phyloP scores from a whole-genome alignment of 805 yeast genomes.

The Metschnikowia henanensis region DNA sequence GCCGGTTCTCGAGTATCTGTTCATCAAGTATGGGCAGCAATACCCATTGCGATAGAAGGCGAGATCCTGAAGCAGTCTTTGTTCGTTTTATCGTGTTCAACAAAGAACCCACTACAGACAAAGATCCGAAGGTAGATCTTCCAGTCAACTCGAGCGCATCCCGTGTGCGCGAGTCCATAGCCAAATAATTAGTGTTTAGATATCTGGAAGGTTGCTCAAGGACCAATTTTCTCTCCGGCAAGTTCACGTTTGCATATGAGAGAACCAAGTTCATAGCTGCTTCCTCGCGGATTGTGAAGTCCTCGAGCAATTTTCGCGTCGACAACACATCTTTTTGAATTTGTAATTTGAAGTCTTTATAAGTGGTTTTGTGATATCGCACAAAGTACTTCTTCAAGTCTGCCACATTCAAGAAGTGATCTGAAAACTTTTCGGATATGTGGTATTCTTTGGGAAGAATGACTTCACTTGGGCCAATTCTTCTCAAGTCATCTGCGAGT shows the following conservation, averaged over 20 bases:
- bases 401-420: constrained; percentile 56
- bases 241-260: constrained; percentile 67
- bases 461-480: constrained; percentile 83
- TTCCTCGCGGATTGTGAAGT: constrained; percentile 44
- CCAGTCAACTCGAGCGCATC: constrained; percentile 75
- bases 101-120: constrained; percentile 65
- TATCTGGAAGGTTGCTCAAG: constrained; percentile 68
- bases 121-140: constrained; percentile 44
- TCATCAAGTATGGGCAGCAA: constrained; percentile 72
- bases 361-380: constrained; percentile 46
- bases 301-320: constrained; percentile 37
- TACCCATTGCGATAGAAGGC: constrained; percentile 80
- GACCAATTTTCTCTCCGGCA: constrained; percentile 65
- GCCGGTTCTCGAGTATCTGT: constrained; percentile 53
- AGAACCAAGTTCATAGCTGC: constrained; percentile 61
- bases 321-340: constrained; percentile 34
- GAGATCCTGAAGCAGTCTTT: constrained; percentile 75
- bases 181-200: constrained; percentile 54
- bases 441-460: constrained; percentile 52
- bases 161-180: constrained; percentile 78
- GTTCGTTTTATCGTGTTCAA: constrained; percentile 72
- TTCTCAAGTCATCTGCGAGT: constrained; percentile 66
- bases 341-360: constrained; percentile 31
- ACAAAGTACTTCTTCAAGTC: constrained; percentile 61
- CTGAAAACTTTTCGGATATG: constrained; percentile 39